Conservation (phyloP, 768 basidiomycete genomes). For the Auricularia auricula-judae region DNA sequence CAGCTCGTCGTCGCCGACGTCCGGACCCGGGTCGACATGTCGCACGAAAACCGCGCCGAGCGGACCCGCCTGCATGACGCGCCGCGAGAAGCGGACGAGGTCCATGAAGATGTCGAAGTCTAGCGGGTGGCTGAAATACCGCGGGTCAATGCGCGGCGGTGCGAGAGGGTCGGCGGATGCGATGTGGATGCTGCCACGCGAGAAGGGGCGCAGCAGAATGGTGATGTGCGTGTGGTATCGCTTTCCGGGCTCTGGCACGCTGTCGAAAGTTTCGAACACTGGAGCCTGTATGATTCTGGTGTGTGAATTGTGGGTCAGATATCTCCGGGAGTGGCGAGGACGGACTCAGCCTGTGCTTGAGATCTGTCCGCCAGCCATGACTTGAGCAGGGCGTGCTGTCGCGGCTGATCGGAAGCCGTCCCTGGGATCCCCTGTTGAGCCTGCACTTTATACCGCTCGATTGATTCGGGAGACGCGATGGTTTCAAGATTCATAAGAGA, state of each 20-base stretch:
- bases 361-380: not conserved
- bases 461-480: not conserved
- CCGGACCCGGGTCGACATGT: not conserved
- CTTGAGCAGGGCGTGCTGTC: not conserved
- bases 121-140: constrained; percentile 21
- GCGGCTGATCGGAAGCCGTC: not conserved
- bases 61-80: not conserved
- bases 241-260: constrained; percentile 18
- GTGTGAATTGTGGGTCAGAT: too few species aligned
- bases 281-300: not conserved
- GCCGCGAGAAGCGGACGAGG: constrained; percentile 1
- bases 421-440: not conserved
- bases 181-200: constrained; percentile 37
- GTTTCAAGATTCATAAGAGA: not conserved
- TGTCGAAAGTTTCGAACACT: constrained; percentile 8
- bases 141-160: constrained; percentile 34
- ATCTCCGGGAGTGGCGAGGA: not conserved
- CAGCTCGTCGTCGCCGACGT: not conserved
- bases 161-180: constrained; percentile 30
- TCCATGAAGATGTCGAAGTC: constrained; percentile 16
- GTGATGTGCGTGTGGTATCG: constrained; percentile 25
- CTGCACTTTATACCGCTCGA: not conserved
- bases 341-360: not conserved
- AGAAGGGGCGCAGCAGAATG: constrained; percentile 32
- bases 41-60: not conserved